Evolutionary conservation across 108 stramenopile genomes (phyloP).

Genomic region (Cylindrotheca fusiformis): DNA sequence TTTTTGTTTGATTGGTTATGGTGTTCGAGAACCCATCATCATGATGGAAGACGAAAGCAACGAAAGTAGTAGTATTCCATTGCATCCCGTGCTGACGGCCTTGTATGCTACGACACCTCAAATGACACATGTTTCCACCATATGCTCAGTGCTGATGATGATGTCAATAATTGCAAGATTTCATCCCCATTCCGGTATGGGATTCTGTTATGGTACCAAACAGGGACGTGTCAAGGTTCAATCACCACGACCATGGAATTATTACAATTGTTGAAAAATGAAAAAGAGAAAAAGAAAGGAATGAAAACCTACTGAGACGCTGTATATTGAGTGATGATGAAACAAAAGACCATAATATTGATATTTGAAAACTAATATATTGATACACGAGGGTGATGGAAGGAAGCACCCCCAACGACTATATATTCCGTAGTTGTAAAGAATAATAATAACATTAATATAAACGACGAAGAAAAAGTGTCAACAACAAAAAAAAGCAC

Average conservation of each 20-base stretch:
- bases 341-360: too few relatives aligned
- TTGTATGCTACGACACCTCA: conserved; percentile 72
- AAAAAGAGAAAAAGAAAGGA: too few relatives aligned
- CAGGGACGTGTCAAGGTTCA: conserved; percentile 87
- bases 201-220: conserved; percentile 97
- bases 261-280: conserved; percentile 62
- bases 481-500: too few relatives aligned
- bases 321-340: too few relatives aligned
- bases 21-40: conserved; percentile 76
- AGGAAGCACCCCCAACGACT: too few relatives aligned
- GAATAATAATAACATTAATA: too few relatives aligned
- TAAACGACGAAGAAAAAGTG: too few relatives aligned
- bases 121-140: conserved; percentile 76
- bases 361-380: too few relatives aligned
- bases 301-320: too few relatives aligned
- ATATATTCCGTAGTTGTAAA: too few relatives aligned
- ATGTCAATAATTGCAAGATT: conserved; percentile 97
- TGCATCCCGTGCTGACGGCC: conserved; percentile 80
- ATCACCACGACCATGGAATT: conserved; percentile 80
- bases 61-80: conserved; percentile 31
- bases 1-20: conserved; percentile 91
- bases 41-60: too few relatives aligned
- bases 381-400: too few relatives aligned
- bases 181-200: conserved; percentile 92
- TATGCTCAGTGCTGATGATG: conserved; percentile 82